Percentiles rank a stretch among this genome's conserved stretches.
Conservation (phyloP, 805 yeast genomes). For the Lachancea sp. region DNA sequence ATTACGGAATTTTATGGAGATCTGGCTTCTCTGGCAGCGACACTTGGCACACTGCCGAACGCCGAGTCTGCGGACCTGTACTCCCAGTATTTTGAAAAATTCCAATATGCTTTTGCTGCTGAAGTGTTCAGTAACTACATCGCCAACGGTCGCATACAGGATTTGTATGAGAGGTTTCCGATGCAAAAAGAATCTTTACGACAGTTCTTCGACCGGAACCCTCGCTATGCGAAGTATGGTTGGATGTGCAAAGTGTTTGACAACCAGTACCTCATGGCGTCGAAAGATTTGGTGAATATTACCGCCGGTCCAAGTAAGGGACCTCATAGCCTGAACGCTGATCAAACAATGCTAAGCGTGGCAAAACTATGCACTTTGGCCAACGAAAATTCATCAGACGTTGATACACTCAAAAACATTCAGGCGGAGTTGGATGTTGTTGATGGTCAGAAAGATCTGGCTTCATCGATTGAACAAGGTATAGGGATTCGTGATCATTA, state of each 20-base stretch:
- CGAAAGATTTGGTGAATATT: constrained; percentile 40
- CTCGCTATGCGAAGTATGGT: constrained; percentile 47
- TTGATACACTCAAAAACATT: constrained; percentile 35
- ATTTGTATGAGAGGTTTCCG: constrained; percentile 52
- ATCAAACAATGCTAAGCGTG: constrained; percentile 55
- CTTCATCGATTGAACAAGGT: constrained; percentile 8
- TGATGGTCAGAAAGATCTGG: constrained; percentile 39
- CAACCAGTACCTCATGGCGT: constrained; percentile 45
- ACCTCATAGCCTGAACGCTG: constrained; percentile 29
- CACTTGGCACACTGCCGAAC: constrained; percentile 34
- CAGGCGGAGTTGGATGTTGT: constrained; percentile 45
- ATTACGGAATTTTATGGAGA: constrained; percentile 65
- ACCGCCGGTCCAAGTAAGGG: constrained; percentile 39
- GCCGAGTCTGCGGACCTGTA: constrained; percentile 43
- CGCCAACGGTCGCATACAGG: constrained; percentile 43
- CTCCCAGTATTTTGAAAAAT: constrained; percentile 49
- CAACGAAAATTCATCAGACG: constrained; percentile 15
- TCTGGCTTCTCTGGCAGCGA: constrained; percentile 53
- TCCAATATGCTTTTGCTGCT: constrained; percentile 63
- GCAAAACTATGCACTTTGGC: constrained; percentile 65
- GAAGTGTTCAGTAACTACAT: constrained; percentile 56
- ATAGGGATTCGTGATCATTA: constrained; percentile 22
- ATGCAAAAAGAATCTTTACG: constrained; percentile 44
- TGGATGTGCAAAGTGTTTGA: constrained; percentile 67
- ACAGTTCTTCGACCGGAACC: constrained; percentile 43